phyloP scores from a whole-genome alignment of 106 monocot genomes.

The Dioscorea alata region DNA sequence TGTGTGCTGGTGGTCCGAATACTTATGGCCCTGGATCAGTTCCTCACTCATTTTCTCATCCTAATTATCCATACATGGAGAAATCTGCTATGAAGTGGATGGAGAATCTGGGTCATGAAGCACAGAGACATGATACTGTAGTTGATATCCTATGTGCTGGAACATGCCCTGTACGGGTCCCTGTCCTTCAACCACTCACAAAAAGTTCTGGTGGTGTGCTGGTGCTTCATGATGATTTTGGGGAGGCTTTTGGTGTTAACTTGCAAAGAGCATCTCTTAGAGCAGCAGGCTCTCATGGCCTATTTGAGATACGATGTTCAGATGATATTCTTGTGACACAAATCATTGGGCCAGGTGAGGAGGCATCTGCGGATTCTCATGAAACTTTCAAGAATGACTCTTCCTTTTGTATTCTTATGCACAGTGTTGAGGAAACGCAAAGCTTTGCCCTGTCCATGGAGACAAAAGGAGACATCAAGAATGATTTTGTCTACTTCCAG shows the following conservation, averaged over 20 bases:
- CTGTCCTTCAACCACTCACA: conserved; percentile 82
- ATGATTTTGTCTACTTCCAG: conserved; percentile 79
- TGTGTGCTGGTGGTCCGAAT: conserved; percentile 82
- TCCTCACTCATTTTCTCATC: conserved; percentile 82
- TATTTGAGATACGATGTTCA: conserved; percentile 92
- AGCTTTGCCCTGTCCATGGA: conserved; percentile 90
- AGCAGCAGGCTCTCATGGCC: conserved; percentile 85
- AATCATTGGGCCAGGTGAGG: conserved; percentile 97
- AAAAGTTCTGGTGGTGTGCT: conserved; percentile 90
- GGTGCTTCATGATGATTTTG: conserved; percentile 98
- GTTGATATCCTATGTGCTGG: conserved; percentile 92
- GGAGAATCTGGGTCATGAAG: conserved; percentile 82
- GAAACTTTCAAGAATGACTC: conserved; percentile 89
- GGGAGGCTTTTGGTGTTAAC: conserved; percentile 98
- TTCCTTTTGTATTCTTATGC: conserved; percentile 80
- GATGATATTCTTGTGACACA: conserved; percentile 92
- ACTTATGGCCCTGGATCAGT: conserved; percentile 93
- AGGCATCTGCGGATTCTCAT: conserved; percentile 68
- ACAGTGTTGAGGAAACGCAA: conserved; percentile 94
- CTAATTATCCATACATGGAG: conserved; percentile 97
- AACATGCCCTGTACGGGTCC: conserved; percentile 83
- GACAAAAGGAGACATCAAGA: conserved; percentile 68
- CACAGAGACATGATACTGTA: conserved; percentile 56
- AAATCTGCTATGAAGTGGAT: conserved; percentile 88
- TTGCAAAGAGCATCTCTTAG: conserved; percentile 86